Evolutionary conservation across 768 basidiomycete genomes (phyloP).

Genomic region (Pisolithus orientalis): DNA sequence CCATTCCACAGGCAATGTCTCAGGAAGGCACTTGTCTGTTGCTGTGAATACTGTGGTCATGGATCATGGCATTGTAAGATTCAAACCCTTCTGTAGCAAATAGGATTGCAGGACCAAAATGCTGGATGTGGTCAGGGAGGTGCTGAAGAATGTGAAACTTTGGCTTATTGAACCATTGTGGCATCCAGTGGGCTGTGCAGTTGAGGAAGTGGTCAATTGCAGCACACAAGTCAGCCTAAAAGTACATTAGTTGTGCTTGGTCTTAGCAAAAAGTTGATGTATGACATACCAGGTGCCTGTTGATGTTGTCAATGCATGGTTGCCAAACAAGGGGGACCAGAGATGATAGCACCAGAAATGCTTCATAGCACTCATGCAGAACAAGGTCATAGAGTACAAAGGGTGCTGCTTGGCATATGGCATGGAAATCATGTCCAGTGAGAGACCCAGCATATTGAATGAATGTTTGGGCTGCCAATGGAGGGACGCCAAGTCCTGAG

Average conservation of each 20-base stretch:
- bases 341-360: too few species aligned
- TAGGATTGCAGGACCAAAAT: too few species aligned
- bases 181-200: conserved; percentile 22
- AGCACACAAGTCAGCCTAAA: conserved; percentile 16
- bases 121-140: too few species aligned
- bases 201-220: conserved; percentile 33
- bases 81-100: too few species aligned
- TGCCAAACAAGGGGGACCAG: conserved; percentile 17
- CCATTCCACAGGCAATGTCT: conserved; percentile 24
- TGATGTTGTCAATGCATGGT: conserved; percentile 30
- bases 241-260: neutral
- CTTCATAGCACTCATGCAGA: too few species aligned
- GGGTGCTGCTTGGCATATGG: too few species aligned
- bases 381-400: too few species aligned
- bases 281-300: conserved; percentile 27
- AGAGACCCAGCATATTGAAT: too few species aligned
- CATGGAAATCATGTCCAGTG: too few species aligned
- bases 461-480: too few species aligned
- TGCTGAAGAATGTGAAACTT: too few species aligned
- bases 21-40: conserved; percentile 31
- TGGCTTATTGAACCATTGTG: conserved; percentile 35
- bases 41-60: conserved; percentile 25
- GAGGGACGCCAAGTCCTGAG: too few species aligned
- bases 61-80: conserved; percentile 29
- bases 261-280: conserved; percentile 1